Percentiles rank a stretch among this genome's conserved stretches.
Evolutionary conservation across 768 basidiomycete genomes (phyloP).

Genomic region (Psilocybe sp.): DNA sequence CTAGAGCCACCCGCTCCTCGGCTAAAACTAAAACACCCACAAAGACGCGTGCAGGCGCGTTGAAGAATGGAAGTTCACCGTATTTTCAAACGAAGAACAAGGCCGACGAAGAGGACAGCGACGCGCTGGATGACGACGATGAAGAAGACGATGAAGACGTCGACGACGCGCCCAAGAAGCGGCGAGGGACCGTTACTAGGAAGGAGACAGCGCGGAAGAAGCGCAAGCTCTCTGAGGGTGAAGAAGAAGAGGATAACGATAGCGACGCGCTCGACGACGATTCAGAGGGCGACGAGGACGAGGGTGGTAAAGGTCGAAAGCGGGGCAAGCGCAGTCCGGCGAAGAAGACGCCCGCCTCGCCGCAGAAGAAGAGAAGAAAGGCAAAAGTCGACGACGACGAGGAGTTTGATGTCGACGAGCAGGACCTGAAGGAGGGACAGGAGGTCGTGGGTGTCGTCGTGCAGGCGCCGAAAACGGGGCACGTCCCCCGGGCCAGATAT

Average conservation of each 20-base stretch:
- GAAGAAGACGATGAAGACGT: neutral
- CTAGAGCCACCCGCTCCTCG: no score
- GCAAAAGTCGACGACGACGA: conserved; percentile 29
- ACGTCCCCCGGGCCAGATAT: conserved; percentile 86
- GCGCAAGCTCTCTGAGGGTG: neutral
- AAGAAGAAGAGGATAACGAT: conserved; percentile 18
- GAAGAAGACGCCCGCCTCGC: conserved; percentile 18
- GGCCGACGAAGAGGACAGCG: neutral
- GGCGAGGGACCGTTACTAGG: neutral
- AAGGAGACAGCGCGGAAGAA: neutral
- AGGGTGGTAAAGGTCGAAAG: conserved; percentile 11
- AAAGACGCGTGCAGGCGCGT: no score
- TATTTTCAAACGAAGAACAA: neutral
- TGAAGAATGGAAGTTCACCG: no score
- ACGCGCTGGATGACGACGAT: conserved; percentile 7
- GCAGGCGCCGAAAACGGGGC: conserved; percentile 80
- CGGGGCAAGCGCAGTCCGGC: conserved; percentile 2
- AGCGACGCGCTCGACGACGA: conserved; percentile 50
- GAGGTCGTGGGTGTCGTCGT: conserved; percentile 75
- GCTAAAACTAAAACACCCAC: no score
- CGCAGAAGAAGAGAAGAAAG: conserved; percentile 28
- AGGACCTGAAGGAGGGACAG: conserved; percentile 53
- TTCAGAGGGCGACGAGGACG: conserved; percentile 22
- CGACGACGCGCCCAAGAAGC: neutral
- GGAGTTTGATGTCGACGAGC: conserved; percentile 34